phyloP scores from a whole-genome alignment of 2,329 filamentous ascomycete species.

The Aaosphaeria arxii region DNA sequence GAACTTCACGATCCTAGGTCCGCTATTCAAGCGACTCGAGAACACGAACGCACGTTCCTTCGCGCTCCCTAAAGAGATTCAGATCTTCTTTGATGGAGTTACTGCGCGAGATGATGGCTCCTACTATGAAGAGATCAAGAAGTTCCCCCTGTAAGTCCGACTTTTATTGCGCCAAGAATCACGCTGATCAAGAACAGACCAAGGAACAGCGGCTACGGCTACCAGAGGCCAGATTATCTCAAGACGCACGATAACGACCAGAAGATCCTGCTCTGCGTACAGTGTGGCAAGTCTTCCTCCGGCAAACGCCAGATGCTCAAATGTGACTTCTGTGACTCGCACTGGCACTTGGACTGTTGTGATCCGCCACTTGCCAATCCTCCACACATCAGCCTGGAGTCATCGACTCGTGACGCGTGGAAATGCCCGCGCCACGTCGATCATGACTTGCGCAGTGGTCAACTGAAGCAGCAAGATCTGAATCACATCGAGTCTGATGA shows the following conservation, averaged over 20 bases:
- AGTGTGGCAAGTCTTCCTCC: constrained; percentile 66
- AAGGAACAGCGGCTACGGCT: constrained; percentile 40
- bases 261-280: constrained; percentile 72
- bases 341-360: constrained; percentile 92
- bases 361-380: constrained; percentile 79
- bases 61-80: constrained; percentile 64
- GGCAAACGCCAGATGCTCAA: constrained; percentile 72
- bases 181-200: constrained; percentile 27
- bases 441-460: constrained; percentile 58
- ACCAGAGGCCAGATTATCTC: constrained; percentile 43
- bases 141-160: constrained; percentile 57
- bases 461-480: constrained; percentile 31
- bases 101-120: constrained; percentile 72
- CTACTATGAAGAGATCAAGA: constrained; percentile 67
- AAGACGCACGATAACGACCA: constrained; percentile 71
- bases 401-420: constrained; percentile 68
- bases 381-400: constrained; percentile 54
- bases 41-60: constrained; percentile 71
- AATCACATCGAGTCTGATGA: constrained; percentile 13
- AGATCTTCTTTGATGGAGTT: constrained; percentile 77
- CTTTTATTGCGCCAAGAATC: not conserved
- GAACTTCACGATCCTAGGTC: constrained; percentile 47
- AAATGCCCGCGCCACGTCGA: constrained; percentile 85
- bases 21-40: constrained; percentile 63
- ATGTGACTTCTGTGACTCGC: constrained; percentile 77